These are phyloP conservation scores for Dissophora globulifera DNA, from an alignment of 192 early-diverging fungal species.

Conservation along the genomic window DNA sequence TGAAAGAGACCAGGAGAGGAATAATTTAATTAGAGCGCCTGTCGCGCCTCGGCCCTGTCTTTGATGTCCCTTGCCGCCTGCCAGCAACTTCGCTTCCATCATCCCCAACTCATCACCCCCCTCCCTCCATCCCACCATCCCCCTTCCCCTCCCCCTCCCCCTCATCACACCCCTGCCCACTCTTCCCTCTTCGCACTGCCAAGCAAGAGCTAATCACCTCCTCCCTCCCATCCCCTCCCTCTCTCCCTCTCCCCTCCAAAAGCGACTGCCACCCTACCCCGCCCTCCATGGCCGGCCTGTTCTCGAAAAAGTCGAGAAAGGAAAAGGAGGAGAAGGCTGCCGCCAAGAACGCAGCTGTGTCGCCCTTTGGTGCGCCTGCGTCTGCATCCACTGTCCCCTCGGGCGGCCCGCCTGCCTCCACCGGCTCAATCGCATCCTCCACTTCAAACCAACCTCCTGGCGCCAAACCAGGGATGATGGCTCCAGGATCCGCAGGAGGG, in stretches of 20 bases:
- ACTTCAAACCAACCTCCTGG: conserved; percentile 10
- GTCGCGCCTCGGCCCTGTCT: not conserved
- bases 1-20: too few species aligned
- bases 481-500: not conserved
- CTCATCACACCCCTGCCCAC: not conserved
- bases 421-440: conserved; percentile 7
- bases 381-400: not conserved
- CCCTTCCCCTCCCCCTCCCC: not conserved
- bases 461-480: not conserved
- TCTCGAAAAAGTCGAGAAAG: conserved; percentile 49
- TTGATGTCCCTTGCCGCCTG: not conserved
- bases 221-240: not conserved
- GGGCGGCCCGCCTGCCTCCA: not conserved
- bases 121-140: not conserved
- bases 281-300: conserved; percentile 39
- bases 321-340: conserved; percentile 50
- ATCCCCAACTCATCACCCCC: not conserved
- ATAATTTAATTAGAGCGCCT: not conserved
- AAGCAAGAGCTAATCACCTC: not conserved
- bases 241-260: not conserved
- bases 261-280: not conserved
- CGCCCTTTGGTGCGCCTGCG: not conserved
- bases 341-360: conserved; percentile 30
- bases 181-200: not conserved
- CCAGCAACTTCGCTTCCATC: not conserved